phyloP scores from a whole-genome alignment of 345 rosid species.

The Hypericum androsaemum region DNA sequence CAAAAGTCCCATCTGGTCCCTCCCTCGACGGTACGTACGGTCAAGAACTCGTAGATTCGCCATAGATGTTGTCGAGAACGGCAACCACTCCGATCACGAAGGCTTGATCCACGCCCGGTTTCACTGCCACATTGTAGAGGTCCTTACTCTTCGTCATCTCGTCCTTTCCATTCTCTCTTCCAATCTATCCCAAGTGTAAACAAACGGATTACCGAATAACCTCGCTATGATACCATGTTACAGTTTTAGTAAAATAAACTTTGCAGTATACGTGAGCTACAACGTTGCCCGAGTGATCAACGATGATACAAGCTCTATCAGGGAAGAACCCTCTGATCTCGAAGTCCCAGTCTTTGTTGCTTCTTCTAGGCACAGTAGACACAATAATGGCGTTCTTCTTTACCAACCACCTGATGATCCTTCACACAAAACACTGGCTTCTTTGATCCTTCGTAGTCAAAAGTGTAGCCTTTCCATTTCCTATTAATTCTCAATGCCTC shows the following conservation, averaged over 20 bases:
- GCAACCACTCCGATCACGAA: conserved; percentile 64
- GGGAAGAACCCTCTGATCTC: conserved; percentile 61
- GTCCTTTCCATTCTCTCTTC: conserved; percentile 34
- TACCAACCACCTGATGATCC: conserved; percentile 36
- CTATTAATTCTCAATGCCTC: conserved; percentile 54
- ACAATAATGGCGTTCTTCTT: conserved; percentile 35
- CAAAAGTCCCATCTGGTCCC: too few relatives aligned
- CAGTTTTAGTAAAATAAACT: neutral
- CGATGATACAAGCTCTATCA: conserved; percentile 43
- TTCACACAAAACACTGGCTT: conserved; percentile 55
- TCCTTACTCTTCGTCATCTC: conserved; percentile 46
- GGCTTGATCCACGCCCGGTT: conserved; percentile 53
- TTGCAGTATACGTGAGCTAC: conserved; percentile 40
- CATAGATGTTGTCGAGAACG: conserved; percentile 61
- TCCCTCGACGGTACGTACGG: too few relatives aligned
- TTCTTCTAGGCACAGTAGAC: conserved; percentile 24
- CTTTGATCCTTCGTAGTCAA: conserved; percentile 49
- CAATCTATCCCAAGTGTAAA: conserved; percentile 25
- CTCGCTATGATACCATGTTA: neutral
- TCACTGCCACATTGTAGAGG: conserved; percentile 47
- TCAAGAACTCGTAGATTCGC: conserved; percentile 54
- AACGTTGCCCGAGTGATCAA: conserved; percentile 38
- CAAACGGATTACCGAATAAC: neutral
- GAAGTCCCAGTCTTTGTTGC: conserved; percentile 28
- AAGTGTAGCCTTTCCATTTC: conserved; percentile 67